A percentile compares a stretch with the other conserved stretches of the same genome.
phyloP scores from a whole-genome alignment of 176 grass and related monocot species.

The Carex littledalei region DNA sequence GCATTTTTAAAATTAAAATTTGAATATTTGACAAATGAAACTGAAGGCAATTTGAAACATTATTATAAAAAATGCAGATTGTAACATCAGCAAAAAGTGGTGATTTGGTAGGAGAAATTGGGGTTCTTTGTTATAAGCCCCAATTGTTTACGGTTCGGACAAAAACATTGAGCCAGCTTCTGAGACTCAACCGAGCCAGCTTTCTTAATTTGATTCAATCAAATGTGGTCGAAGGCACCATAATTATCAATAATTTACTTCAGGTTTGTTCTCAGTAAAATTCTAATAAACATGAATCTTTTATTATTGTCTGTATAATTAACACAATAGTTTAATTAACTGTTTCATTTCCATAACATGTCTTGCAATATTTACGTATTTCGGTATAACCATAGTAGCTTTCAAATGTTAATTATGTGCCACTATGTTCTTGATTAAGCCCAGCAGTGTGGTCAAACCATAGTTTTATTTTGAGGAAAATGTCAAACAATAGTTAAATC shows the following conservation, averaged over 20 bases:
- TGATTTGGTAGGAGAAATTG: conserved; percentile 90
- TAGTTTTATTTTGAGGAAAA: no score
- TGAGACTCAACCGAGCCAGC: conserved; percentile 67
- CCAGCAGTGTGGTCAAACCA: no score
- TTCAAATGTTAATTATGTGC: no score
- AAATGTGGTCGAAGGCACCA: conserved; percentile 85
- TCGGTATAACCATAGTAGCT: no score
- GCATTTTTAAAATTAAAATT: conserved; percentile 2
- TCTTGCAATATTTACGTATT: no score
- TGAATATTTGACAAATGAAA: conserved; percentile 24
- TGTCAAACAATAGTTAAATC: background rate
- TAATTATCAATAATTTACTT: conserved; percentile 94
- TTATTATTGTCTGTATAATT: background rate
- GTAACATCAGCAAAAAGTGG: conserved; percentile 43
- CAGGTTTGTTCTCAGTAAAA: conserved; percentile 36
- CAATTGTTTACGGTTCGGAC: conserved; percentile 92
- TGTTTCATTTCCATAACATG: no score
- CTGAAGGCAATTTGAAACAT: conserved; percentile 20
- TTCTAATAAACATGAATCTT: background rate
- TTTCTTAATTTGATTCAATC: conserved; percentile 90
- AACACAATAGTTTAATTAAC: no score
- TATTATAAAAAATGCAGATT: conserved; percentile 37
- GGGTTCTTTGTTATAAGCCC: conserved; percentile 90
- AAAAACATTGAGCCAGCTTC: conserved; percentile 76
- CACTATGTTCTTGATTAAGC: no score